phyloP scores from a whole-genome alignment of 2,329 filamentous ascomycete genomes.

The Blastomyces gilchristii region DNA sequence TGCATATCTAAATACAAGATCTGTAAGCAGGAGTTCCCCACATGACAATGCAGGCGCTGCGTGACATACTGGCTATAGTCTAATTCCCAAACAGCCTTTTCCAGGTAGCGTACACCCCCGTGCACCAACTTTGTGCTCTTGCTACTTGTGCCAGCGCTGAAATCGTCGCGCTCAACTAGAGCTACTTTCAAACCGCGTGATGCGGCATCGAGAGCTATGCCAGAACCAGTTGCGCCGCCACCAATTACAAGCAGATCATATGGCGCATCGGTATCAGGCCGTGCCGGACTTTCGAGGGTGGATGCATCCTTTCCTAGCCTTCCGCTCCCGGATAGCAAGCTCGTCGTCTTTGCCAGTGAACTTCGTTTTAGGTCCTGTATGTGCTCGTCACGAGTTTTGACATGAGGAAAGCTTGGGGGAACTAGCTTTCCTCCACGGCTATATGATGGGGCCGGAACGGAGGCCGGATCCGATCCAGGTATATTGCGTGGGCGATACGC shows the following conservation, averaged over 20 bases:
- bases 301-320: neutral
- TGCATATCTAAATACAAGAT: slow-evolving; percentile 37
- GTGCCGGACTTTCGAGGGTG: neutral
- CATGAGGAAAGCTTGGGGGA: slow-evolving; percentile 42
- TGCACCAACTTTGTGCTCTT: slow-evolving; percentile 84
- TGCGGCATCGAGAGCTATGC: slow-evolving; percentile 70
- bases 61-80: slow-evolving; percentile 62
- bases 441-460: slow-evolving; percentile 53
- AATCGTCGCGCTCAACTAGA: slow-evolving; percentile 73
- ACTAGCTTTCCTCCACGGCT: slow-evolving; percentile 49
- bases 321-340: neutral
- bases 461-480: slow-evolving; percentile 51
- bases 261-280: slow-evolving; percentile 38
- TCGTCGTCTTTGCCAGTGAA: slow-evolving; percentile 4
- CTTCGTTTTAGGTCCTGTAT: slow-evolving; percentile 38
- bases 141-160: slow-evolving; percentile 69
- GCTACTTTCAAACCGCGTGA: slow-evolving; percentile 72
- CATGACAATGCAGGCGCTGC: neutral
- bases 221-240: slow-evolving; percentile 67
- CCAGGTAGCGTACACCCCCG: slow-evolving; percentile 72
- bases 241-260: slow-evolving; percentile 74
- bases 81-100: slow-evolving; percentile 77
- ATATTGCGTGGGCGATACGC: slow-evolving; percentile 55
- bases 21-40: slow-evolving; percentile 1
- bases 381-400: slow-evolving; percentile 42